Conservation (phyloP, 1,139 yeast genomes). For the Geotrichum aggregatum region DNA sequence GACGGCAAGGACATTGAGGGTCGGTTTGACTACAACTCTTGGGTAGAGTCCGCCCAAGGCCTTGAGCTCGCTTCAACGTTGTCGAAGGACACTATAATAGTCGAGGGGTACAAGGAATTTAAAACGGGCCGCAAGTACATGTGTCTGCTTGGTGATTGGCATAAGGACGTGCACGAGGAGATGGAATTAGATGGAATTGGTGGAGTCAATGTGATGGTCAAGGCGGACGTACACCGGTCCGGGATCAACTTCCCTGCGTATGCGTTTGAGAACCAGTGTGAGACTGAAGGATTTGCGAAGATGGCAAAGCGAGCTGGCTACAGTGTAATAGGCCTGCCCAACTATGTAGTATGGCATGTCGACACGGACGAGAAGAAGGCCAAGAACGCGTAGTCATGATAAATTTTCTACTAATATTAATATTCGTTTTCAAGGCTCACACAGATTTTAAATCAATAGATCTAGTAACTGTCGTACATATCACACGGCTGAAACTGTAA, state of each 20-base stretch:
- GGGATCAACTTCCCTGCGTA: conserved; percentile 89
- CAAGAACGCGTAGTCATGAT: too few species aligned
- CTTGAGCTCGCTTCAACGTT: conserved; percentile 60
- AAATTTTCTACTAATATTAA: too few species aligned
- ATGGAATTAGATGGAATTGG: conserved; percentile 84
- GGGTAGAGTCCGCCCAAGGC: conserved; percentile 78
- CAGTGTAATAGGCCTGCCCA: conserved; percentile 80
- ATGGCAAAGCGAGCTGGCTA: conserved; percentile 79
- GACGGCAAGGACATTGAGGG: conserved; percentile 71
- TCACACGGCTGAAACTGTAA: too few species aligned
- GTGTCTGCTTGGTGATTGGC: conserved; percentile 63
- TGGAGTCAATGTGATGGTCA: conserved; percentile 81
- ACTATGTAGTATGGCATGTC: conserved; percentile 72
- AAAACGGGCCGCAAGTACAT: conserved; percentile 85
- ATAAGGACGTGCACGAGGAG: conserved; percentile 61
- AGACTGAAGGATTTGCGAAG: conserved; percentile 84
- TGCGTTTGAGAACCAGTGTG: conserved; percentile 85
- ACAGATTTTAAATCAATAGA: too few species aligned
- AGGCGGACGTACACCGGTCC: conserved; percentile 70
- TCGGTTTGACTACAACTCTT: conserved; percentile 81
- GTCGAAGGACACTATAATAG: conserved; percentile 81
- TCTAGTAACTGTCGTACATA: too few species aligned
- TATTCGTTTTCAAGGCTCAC: too few species aligned
- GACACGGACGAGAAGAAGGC: conserved; percentile 27
- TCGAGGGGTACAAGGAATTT: conserved; percentile 86